Conservation (phyloP, 1,284 basidiomycete genomes). For the Trametes versicolor region DNA sequence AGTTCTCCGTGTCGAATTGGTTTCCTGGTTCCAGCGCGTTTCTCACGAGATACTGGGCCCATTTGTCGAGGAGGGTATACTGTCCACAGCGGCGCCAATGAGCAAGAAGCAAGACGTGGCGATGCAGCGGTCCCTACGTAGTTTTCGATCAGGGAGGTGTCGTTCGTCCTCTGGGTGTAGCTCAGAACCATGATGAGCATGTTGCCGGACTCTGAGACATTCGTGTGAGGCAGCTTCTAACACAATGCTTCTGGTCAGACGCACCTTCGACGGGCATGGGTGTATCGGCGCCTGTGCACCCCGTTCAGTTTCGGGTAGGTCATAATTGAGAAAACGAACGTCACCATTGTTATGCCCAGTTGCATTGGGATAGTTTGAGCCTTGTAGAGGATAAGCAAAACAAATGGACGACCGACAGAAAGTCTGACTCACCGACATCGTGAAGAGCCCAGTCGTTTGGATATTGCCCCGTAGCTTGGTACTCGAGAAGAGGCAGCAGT, state of each 20-base stretch:
- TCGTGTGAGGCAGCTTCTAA: neutral
- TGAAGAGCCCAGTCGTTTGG: conserved; percentile 72
- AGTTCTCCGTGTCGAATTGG: conserved; percentile 78
- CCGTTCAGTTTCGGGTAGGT: neutral
- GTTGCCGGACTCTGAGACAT: conserved; percentile 67
- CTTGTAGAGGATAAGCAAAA: conserved; percentile 34
- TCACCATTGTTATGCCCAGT: conserved; percentile 68
- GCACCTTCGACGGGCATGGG: conserved; percentile 71
- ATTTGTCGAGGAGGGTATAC: conserved; percentile 70
- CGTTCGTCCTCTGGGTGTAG: conserved; percentile 68
- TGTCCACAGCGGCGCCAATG: conserved; percentile 37
- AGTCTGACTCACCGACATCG: conserved; percentile 58
- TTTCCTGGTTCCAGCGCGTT: conserved; percentile 70
- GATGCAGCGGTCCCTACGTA: conserved; percentile 53
- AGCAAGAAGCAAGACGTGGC: neutral
- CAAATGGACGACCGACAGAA: no score
- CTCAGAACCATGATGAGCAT: conserved; percentile 82
- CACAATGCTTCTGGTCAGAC: neutral
- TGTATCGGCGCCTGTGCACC: conserved; percentile 55
- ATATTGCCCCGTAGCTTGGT: conserved; percentile 72
- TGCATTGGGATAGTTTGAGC: conserved; percentile 56
- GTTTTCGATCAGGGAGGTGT: conserved; percentile 60
- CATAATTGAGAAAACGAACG: neutral
- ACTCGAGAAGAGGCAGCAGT: conserved; percentile 68
- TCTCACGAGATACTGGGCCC: conserved; percentile 74